Percentiles rank a stretch among this genome's conserved stretches.
phyloP scores from a whole-genome alignment of 164 flowering plant genomes.

The Umbilicus rupestris region DNA sequence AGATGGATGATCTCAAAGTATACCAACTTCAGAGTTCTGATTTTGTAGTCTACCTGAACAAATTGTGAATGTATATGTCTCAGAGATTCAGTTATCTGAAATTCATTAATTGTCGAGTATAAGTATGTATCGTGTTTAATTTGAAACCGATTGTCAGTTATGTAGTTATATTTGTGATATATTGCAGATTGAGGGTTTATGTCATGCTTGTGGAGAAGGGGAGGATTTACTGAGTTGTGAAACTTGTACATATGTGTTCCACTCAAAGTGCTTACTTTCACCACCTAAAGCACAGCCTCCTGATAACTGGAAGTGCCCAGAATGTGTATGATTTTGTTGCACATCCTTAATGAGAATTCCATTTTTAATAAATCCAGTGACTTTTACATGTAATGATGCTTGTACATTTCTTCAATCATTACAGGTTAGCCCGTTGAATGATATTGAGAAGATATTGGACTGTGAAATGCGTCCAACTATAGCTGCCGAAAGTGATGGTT shows the following conservation, averaged over 20 bases:
- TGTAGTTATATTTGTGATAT: slow-evolving; percentile 11
- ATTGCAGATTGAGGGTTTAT: slow-evolving; percentile 57
- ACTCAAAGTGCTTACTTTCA: slow-evolving; percentile 76
- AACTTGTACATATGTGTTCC: slow-evolving; percentile 81
- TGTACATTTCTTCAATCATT: slow-evolving; percentile 10
- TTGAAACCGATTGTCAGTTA: not conserved
- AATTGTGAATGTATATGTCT: not conserved
- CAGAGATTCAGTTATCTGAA: not conserved
- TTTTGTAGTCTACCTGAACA: not conserved
- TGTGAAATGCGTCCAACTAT: slow-evolving; percentile 87
- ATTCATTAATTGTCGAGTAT: not conserved
- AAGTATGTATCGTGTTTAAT: not conserved
- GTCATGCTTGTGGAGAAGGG: slow-evolving; percentile 76
- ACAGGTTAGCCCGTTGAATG: slow-evolving; percentile 87
- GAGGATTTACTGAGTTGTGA: slow-evolving; percentile 57
- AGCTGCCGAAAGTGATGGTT: slow-evolving; percentile 63
- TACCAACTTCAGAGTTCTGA: too few species aligned
- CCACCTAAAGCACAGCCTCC: slow-evolving; percentile 54
- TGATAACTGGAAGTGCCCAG: slow-evolving; percentile 86
- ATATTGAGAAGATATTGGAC: slow-evolving; percentile 92
- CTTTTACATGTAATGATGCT: not conserved
- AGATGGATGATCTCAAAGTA: too few species aligned
- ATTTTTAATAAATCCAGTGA: not conserved
- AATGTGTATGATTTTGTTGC: slow-evolving; percentile 67
- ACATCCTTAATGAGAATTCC: not conserved